Conservation (phyloP, 257 asterid genomes). For the Fraxinus anomala region DNA sequence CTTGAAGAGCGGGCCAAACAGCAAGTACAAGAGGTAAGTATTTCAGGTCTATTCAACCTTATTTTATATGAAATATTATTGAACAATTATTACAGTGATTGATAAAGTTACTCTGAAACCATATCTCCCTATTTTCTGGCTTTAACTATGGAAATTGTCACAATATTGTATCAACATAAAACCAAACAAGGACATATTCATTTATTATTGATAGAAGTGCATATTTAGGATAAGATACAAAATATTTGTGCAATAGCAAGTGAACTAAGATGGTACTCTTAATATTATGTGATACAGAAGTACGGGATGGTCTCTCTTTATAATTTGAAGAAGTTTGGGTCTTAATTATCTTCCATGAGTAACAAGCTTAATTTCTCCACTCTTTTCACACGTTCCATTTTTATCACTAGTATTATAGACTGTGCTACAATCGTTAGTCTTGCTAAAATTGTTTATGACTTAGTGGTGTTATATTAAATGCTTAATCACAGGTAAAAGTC, state of each 20-base stretch:
- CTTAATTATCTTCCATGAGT: neutral
- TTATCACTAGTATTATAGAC: neutral
- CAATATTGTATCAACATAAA: neutral
- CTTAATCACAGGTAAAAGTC: neutral
- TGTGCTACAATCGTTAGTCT: neutral
- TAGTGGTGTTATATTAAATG: neutral
- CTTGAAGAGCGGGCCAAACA: constrained; percentile 87
- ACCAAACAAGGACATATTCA: neutral
- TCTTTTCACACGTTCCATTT: neutral
- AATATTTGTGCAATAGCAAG: neutral
- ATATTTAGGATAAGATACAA: neutral
- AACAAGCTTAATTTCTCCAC: neutral
- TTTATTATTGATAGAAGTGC: neutral
- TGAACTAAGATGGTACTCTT: neutral
- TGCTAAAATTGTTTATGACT: neutral
- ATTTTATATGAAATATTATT: neutral
- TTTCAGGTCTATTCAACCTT: constrained; percentile 3
- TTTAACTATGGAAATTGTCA: neutral
- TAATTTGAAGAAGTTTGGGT: neutral
- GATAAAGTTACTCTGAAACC: neutral
- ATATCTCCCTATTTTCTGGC: neutral
- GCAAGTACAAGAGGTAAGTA: constrained; percentile 84
- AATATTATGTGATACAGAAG: neutral
- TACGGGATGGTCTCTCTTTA: neutral
- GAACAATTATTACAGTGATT: neutral